Conservation (phyloP, 257 asterid species). For the Dorcoceras hygrometricum region DNA sequence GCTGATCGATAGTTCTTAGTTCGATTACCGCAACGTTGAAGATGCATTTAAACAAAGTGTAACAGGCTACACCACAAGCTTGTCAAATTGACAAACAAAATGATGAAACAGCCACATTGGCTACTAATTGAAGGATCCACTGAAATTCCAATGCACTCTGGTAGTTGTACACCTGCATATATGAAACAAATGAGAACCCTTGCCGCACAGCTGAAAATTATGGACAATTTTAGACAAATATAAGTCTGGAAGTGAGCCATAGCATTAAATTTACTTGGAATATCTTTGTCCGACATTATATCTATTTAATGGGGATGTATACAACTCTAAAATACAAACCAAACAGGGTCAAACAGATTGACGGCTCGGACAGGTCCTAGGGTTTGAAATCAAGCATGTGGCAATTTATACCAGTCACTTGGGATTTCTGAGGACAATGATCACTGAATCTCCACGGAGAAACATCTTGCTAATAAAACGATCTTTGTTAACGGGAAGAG, state of each 20-base stretch:
- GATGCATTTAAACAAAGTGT: background rate
- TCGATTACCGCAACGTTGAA: no score
- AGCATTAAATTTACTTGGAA: background rate
- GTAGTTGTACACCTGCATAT: background rate
- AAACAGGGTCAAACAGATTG: background rate
- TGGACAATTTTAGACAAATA: background rate
- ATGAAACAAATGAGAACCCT: background rate
- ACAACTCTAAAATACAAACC: no score
- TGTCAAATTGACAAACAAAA: background rate
- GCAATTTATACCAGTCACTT: slow-evolving; percentile 50
- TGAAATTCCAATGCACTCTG: background rate
- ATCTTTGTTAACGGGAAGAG: slow-evolving; percentile 81
- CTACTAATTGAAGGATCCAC: background rate
- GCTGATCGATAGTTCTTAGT: no score
- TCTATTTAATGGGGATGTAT: background rate
- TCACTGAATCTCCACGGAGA: slow-evolving; percentile 90
- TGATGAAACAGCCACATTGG: background rate
- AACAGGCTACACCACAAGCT: background rate
- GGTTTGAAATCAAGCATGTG: background rate
- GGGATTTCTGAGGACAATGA: slow-evolving; percentile 82
- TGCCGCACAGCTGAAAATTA: background rate
- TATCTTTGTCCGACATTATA: background rate
- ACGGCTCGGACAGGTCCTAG: background rate
- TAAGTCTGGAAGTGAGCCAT: background rate
- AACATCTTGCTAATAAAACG: slow-evolving; percentile 87